phyloP scores from a whole-genome alignment of 768 basidiomycete genomes.

The Neoboletus magnificus region DNA sequence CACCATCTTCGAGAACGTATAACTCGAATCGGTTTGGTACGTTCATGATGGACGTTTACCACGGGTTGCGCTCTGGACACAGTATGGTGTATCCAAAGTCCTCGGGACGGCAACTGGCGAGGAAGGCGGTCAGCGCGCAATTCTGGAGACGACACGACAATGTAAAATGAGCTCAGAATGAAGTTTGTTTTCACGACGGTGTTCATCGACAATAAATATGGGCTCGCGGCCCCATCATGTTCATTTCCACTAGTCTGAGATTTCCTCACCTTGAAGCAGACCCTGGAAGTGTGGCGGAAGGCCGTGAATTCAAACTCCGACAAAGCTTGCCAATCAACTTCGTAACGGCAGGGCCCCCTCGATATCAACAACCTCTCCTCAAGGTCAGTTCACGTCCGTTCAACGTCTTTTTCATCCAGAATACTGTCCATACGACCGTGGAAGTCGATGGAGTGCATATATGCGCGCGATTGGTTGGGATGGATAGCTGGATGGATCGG shows the following conservation, averaged over 20 bases:
- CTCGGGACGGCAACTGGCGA: background rate
- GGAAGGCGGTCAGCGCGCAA: slow-evolving; percentile 11
- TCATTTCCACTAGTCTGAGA: background rate
- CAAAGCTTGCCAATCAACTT: slow-evolving; percentile 3
- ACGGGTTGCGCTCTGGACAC: background rate
- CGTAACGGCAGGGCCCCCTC: slow-evolving; percentile 26
- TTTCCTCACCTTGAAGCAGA: slow-evolving; percentile 14
- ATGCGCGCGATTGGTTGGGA: slow-evolving; percentile 19
- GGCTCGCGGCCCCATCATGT: slow-evolving; percentile 51
- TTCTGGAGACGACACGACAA: background rate
- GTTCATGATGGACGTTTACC: slow-evolving; percentile 57
- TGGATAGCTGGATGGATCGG: slow-evolving; percentile 53
- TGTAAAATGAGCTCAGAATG: slow-evolving; percentile 40
- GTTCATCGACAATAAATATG: slow-evolving; percentile 75
- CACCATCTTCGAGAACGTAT: slow-evolving; percentile 89
- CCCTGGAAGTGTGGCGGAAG: slow-evolving; percentile 15
- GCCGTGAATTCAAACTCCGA: slow-evolving; percentile 27
- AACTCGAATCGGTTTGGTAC: slow-evolving; percentile 91
- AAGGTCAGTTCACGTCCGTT: slow-evolving; percentile 56
- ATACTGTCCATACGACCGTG: slow-evolving; percentile 3
- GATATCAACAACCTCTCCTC: slow-evolving; percentile 51
- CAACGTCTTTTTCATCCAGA: slow-evolving; percentile 15
- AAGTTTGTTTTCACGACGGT: slow-evolving; percentile 47
- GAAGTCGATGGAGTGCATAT: slow-evolving; percentile 16
- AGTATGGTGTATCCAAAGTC: background rate